Conservation (phyloP, 495 filamentous ascomycete species). For the Hypoxylon perforatum region DNA sequence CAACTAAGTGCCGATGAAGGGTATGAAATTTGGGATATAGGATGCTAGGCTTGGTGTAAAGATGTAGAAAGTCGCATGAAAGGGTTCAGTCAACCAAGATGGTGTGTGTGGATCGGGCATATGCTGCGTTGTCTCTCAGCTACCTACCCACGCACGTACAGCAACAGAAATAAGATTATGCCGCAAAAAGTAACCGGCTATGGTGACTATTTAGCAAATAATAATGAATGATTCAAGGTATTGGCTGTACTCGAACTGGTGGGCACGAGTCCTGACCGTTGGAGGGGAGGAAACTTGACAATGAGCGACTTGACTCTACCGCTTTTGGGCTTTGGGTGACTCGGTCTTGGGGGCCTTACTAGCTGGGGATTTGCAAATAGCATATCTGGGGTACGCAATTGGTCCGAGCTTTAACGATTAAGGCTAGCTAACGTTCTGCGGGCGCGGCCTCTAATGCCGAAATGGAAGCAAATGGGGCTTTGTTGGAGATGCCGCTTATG, state of each 20-base stretch:
- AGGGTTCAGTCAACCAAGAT: conserved; percentile 7
- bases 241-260: conserved; percentile 1
- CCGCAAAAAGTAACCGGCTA: conserved; percentile 14
- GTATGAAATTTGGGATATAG: conserved; percentile 4
- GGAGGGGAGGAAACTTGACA: background rate
- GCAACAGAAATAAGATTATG: conserved; percentile 6
- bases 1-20: conserved; percentile 10
- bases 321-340: background rate
- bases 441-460: conserved; percentile 19
- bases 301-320: conserved; percentile 4
- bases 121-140: background rate
- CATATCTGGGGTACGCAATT: conserved; percentile 38
- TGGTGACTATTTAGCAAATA: conserved; percentile 8
- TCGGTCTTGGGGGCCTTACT: too few species aligned
- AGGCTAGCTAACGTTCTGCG: conserved; percentile 19
- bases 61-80: conserved; percentile 16
- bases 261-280: background rate
- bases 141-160: conserved; percentile 14
- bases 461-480: conserved; percentile 6
- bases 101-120: background rate
- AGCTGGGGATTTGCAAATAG: conserved; percentile 4
- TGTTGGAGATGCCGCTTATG: background rate
- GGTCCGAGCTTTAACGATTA: conserved; percentile 23
- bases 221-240: conserved; percentile 19
- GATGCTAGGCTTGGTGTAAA: conserved; percentile 6